phyloP scores from a whole-genome alignment of 2,329 filamentous ascomycete species.

The Bipolaris zeicola region DNA sequence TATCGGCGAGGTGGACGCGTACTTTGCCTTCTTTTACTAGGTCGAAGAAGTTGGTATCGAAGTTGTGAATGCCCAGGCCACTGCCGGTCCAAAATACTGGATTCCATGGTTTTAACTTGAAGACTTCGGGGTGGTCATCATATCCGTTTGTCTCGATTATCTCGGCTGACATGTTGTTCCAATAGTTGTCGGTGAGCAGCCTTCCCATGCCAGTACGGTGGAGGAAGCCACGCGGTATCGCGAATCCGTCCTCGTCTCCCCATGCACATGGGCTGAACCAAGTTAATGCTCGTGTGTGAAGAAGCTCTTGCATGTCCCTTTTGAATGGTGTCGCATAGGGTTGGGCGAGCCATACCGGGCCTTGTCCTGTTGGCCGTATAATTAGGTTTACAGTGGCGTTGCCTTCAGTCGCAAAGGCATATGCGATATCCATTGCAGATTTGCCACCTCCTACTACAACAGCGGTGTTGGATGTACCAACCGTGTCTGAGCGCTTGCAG shows the following conservation, averaged over 20 bases:
- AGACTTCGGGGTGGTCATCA: not conserved
- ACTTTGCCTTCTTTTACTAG: not conserved
- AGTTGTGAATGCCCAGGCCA: not conserved
- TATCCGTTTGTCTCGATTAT: not conserved
- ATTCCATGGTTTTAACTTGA: not conserved
- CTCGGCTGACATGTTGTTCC: not conserved
- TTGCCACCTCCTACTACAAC: not conserved
- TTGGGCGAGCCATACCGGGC: not conserved
- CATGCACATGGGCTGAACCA: not conserved
- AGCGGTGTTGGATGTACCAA: not conserved
- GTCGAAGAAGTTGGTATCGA: not conserved
- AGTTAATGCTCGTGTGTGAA: not conserved
- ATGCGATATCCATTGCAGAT: not conserved
- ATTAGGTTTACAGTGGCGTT: not conserved
- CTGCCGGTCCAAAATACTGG: not conserved
- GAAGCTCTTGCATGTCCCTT: not conserved
- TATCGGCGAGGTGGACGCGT: not conserved
- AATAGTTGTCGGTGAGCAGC: not conserved
- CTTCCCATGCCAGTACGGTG: not conserved
- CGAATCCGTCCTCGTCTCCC: not conserved
- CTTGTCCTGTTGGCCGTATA: not conserved
- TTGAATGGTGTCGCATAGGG: not conserved
- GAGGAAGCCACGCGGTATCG: not conserved
- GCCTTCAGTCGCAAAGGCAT: not conserved
- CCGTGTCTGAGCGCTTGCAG: not conserved